phyloP scores from a whole-genome alignment of 2,329 filamentous ascomycete species.

The Aspergillus sp. region DNA sequence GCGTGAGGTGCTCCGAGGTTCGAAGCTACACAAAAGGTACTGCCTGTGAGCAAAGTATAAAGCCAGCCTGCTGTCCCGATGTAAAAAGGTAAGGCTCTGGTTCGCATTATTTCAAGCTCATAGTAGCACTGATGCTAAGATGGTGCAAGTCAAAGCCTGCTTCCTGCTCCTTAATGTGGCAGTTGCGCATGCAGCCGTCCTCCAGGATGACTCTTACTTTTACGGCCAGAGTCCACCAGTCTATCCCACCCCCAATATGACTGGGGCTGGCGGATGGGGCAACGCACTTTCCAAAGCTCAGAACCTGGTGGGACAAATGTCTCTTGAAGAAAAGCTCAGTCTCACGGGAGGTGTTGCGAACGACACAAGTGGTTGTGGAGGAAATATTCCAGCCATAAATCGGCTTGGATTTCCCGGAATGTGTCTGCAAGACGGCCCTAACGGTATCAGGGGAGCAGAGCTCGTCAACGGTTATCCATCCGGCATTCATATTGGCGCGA shows the following conservation, averaged over 20 bases:
- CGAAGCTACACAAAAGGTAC: too few relatives aligned
- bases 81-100: too few relatives aligned
- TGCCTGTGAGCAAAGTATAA: too few relatives aligned
- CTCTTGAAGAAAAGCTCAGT: not conserved
- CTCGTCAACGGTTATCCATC: not conserved
- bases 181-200: too few relatives aligned
- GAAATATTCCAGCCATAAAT: not conserved
- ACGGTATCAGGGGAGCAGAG: not conserved
- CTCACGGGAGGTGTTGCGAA: not conserved
- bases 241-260: not conserved
- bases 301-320: not conserved
- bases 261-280: not conserved
- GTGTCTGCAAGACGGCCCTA: constrained; percentile 13
- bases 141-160: too few relatives aligned
- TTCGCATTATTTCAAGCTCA: too few relatives aligned
- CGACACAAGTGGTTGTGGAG: not conserved
- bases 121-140: too few relatives aligned
- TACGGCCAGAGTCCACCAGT: not conserved
- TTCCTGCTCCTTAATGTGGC: too few relatives aligned
- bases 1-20: too few relatives aligned
- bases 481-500: not conserved
- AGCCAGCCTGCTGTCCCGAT: too few relatives aligned
- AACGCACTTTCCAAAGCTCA: not conserved
- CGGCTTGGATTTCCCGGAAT: constrained; percentile 10
- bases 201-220: not conserved